phyloP scores from a whole-genome alignment of 192 early-diverging fungal genomes.

The Mycoemilia scoparia region DNA sequence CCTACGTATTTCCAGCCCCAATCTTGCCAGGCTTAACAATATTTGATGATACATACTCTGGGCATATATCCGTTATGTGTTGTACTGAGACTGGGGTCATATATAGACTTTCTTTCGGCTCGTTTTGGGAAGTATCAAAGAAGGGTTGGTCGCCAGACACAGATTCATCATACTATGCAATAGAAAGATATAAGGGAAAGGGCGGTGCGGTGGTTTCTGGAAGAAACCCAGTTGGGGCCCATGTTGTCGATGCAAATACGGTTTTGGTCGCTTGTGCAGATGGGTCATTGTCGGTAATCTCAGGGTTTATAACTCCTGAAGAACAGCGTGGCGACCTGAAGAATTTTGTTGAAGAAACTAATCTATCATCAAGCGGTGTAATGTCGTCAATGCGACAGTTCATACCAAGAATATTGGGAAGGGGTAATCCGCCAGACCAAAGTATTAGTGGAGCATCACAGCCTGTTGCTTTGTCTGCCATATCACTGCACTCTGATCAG shows the following conservation, averaged over 20 bases:
- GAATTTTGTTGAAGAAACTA: constrained; percentile 8
- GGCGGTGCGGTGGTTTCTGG: constrained; percentile 1
- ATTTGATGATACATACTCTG: constrained; percentile 5
- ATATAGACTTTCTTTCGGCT: constrained; percentile 16
- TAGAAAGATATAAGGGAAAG: constrained; percentile 13
- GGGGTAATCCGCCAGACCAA: constrained; percentile 3
- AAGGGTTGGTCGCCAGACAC: constrained; percentile 3
- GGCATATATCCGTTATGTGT: no score
- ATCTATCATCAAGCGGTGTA: constrained; percentile 12
- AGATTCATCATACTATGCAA: constrained; percentile 19
- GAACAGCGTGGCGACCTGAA: constrained; percentile 7
- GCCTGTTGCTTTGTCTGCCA: constrained; percentile 8
- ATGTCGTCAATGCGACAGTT: constrained; percentile 13
- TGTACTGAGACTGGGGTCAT: no score
- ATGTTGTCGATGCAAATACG: constrained; percentile 4
- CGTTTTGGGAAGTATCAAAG: constrained; percentile 18
- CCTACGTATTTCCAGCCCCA: constrained; percentile 17
- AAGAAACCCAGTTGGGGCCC: constrained; percentile 5
- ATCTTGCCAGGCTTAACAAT: constrained; percentile 10
- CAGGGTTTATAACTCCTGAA: constrained; percentile 8
- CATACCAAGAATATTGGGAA: constrained; percentile 18
- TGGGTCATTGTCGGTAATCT: constrained; percentile 16
- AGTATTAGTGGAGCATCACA: constrained; percentile 3
- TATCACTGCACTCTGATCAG: constrained; percentile 10
- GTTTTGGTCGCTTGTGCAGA: constrained; percentile 14